A percentile compares a stretch with the other conserved stretches of the same genome.
Evolutionary conservation across 371 early-diverging fungal species (phyloP).

Genomic region (Coemansia sp.): DNA sequence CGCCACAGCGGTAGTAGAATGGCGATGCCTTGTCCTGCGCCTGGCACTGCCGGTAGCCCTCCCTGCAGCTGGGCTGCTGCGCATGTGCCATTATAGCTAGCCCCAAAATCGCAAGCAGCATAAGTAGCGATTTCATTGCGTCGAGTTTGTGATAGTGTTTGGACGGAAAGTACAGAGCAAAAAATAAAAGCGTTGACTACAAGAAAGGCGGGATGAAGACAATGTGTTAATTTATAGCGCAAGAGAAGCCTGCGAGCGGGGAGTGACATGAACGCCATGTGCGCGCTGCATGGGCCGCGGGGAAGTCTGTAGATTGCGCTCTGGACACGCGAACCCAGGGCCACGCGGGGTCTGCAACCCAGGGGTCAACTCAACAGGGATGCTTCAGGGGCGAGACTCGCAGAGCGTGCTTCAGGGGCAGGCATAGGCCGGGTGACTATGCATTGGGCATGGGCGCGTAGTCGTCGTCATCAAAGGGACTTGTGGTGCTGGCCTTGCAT

Average conservation of each 20-base stretch:
- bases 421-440: slow-evolving; percentile 1
- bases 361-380: neutral
- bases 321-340: slow-evolving; percentile 3
- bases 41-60: slow-evolving; percentile 29
- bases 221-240: slow-evolving; percentile 1
- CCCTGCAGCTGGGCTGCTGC: slow-evolving; percentile 18
- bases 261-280: neutral
- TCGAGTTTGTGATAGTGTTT: neutral
- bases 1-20: slow-evolving; percentile 34
- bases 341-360: slow-evolving; percentile 4
- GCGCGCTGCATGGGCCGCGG: neutral
- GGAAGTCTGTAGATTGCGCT: neutral
- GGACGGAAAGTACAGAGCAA: slow-evolving; percentile 6
- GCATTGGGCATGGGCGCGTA: slow-evolving; percentile 32
- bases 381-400: neutral
- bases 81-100: neutral
- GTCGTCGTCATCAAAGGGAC: slow-evolving; percentile 28
- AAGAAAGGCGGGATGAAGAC: neutral
- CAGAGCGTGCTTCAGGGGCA: neutral
- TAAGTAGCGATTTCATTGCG: neutral
- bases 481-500: slow-evolving; percentile 38
- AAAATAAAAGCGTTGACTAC: neutral
- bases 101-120: neutral
- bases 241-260: neutral
- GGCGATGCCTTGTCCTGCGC: slow-evolving; percentile 25